A percentile compares a stretch with the other conserved stretches of the same genome.
These are phyloP conservation scores for Starmerella floricola DNA, from an alignment of 805 yeast genomes.

Conservation along the genomic window DNA sequence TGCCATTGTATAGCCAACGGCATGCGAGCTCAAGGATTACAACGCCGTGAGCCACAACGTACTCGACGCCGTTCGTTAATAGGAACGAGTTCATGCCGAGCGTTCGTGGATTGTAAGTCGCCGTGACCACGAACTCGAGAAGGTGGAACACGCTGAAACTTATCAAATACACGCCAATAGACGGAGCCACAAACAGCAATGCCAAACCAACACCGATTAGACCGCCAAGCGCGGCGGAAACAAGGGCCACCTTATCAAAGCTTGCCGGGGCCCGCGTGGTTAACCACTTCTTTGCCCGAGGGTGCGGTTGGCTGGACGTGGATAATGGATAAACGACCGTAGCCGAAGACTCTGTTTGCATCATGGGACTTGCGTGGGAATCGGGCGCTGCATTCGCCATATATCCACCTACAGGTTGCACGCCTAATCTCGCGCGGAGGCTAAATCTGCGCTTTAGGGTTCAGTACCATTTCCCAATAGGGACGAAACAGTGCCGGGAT, in stretches of 20 bases:
- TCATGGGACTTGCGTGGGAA: no score
- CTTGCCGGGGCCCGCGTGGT: conserved; percentile 20
- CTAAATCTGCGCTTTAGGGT: no score
- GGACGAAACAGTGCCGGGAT: no score
- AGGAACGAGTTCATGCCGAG: conserved; percentile 61
- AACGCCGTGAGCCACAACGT: conserved; percentile 43
- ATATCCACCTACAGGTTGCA: no score
- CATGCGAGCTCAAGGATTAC: conserved; percentile 42
- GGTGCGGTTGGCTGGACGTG: background rate
- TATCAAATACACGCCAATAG: conserved; percentile 39
- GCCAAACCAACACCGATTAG: conserved; percentile 19
- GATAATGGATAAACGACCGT: conserved; percentile 4
- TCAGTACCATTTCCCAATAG: no score
- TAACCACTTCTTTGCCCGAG: conserved; percentile 2
- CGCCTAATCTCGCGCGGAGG: no score
- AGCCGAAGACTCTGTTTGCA: no score
- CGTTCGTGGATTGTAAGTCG: conserved; percentile 53
- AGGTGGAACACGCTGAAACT: conserved; percentile 58
- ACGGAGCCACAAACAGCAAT: conserved; percentile 8
- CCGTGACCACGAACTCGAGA: conserved; percentile 71
- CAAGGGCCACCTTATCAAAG: conserved; percentile 25
- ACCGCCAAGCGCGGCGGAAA: conserved; percentile 26
- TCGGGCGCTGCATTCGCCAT: no score
- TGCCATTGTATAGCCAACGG: conserved; percentile 31
- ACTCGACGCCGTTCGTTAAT: conserved; percentile 49